Percentiles rank a stretch among this genome's conserved stretches.
Conservation (phyloP, 805 yeast species). For the Metschnikowia sp. region DNA sequence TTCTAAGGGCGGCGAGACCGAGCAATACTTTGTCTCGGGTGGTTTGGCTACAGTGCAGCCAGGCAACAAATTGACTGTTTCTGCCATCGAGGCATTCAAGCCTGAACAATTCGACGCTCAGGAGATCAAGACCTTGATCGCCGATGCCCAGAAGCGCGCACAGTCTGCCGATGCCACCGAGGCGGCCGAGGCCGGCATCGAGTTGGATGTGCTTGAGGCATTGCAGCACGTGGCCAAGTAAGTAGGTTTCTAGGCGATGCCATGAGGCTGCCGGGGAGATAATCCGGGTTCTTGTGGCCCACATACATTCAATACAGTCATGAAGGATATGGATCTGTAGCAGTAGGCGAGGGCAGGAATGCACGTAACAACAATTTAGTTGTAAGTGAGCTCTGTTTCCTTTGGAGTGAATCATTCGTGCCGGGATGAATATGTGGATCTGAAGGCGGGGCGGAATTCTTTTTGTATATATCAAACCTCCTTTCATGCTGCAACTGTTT, state of each 20-base stretch:
- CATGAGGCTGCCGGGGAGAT: no score
- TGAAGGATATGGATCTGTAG: no score
- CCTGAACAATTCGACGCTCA: constrained; percentile 80
- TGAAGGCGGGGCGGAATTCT: no score
- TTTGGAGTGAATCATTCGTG: no score
- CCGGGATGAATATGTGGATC: no score
- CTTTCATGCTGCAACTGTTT: no score
- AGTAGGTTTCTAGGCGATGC: constrained; percentile 4
- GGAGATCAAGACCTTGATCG: constrained; percentile 72
- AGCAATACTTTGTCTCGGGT: constrained; percentile 88
- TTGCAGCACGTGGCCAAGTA: constrained; percentile 78
- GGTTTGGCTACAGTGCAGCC: constrained; percentile 97
- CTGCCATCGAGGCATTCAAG: constrained; percentile 94
- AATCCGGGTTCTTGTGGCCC: no score
- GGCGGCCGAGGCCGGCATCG: constrained; percentile 93
- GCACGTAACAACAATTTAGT: no score
- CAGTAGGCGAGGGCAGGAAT: no score
- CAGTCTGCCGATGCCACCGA: constrained; percentile 79
- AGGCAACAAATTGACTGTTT: constrained; percentile 83
- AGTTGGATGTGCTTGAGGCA: constrained; percentile 95
- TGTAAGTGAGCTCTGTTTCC: no score
- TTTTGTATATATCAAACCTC: no score
- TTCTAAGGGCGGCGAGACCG: constrained; percentile 66
- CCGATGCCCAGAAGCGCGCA: constrained; percentile 92
- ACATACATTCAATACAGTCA: no score